phyloP scores from a whole-genome alignment of 1,139 yeast species.

The Ogataea hybrid region DNA sequence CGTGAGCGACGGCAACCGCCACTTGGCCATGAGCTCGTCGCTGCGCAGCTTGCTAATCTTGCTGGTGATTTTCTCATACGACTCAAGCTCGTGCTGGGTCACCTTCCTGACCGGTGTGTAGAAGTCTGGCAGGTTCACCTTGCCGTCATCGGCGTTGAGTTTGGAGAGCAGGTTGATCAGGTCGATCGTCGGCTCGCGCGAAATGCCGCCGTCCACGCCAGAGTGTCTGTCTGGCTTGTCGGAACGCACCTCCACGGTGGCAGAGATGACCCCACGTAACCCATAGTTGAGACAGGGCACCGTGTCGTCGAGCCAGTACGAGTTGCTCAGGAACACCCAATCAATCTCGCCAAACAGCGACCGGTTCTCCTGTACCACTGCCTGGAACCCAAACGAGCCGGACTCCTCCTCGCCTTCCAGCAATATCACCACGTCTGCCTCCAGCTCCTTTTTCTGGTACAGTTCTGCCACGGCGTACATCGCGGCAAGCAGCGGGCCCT shows the following conservation, averaged over 20 bases:
- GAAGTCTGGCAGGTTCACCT: conserved; percentile 65
- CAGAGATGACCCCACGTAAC: conserved; percentile 84
- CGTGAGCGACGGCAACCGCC: conserved; percentile 91
- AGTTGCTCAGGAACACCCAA: conserved; percentile 86
- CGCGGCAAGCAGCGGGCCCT: conserved; percentile 92
- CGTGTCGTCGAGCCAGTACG: conserved; percentile 89
- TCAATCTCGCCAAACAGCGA: conserved; percentile 67
- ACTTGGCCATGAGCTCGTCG: conserved; percentile 62
- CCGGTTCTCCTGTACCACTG: conserved; percentile 52
- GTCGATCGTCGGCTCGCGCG: conserved; percentile 87
- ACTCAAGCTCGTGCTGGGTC: conserved; percentile 50
- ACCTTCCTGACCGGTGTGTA: conserved; percentile 62
- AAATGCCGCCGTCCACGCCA: conserved; percentile 94
- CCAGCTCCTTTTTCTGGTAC: conserved; percentile 48
- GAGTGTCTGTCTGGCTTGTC: conserved; percentile 89
- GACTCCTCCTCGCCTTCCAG: conserved; percentile 96
- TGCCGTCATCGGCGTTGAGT: conserved; percentile 55
- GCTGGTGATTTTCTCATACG: conserved; percentile 61
- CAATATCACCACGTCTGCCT: conserved; percentile 74
- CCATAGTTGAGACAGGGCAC: conserved; percentile 95
- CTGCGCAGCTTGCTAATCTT: conserved; percentile 39
- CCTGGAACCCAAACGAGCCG: conserved; percentile 84
- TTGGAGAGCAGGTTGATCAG: conserved; percentile 68
- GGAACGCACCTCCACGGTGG: conserved; percentile 65
- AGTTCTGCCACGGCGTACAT: conserved; percentile 83